These are phyloP conservation scores for Fusarium nisikadoi DNA, from an alignment of 2,329 filamentous ascomycete genomes.

Conservation along the genomic window DNA sequence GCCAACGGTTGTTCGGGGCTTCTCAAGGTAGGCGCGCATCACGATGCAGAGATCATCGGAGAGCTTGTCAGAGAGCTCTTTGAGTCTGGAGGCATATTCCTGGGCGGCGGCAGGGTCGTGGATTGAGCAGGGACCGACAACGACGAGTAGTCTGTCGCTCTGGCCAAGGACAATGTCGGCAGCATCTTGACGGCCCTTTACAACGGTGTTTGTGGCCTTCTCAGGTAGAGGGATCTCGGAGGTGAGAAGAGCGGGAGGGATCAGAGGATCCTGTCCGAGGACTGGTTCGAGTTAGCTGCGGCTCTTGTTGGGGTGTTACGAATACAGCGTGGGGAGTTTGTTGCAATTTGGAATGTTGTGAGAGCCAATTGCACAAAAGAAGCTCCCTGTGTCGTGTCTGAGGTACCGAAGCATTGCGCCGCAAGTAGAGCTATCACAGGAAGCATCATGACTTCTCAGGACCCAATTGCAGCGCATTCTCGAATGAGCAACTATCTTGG, in stretches of 20 bases:
- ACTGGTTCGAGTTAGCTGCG: constrained; percentile 64
- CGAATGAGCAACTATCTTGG: background rate
- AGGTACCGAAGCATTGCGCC: background rate
- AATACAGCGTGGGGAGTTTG: background rate
- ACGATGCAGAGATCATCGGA: constrained; percentile 87
- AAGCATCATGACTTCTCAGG: constrained; percentile 17
- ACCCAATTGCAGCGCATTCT: background rate
- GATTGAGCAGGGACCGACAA: constrained; percentile 96
- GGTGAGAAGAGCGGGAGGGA: constrained; percentile 86
- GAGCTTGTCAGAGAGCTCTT: constrained; percentile 81
- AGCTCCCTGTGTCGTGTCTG: background rate
- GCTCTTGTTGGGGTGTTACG: background rate
- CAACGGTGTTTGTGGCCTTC: constrained; percentile 72
- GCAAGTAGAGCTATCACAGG: background rate
- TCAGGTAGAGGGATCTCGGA: constrained; percentile 81
- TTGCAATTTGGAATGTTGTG: background rate
- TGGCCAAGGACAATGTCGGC: constrained; percentile 81
- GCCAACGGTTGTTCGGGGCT: constrained; percentile 96
- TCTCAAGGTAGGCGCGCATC: constrained; percentile 99
- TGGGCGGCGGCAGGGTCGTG: constrained; percentile 90
- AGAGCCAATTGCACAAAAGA: background rate
- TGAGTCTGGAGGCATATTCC: constrained; percentile 86
- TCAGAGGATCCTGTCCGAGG: constrained; percentile 92
- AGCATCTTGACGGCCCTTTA: constrained; percentile 75
- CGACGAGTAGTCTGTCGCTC: constrained; percentile 89